Conservation (phyloP, 2,329 filamentous ascomycete genomes). For the Colletotrichum tropicale region DNA sequence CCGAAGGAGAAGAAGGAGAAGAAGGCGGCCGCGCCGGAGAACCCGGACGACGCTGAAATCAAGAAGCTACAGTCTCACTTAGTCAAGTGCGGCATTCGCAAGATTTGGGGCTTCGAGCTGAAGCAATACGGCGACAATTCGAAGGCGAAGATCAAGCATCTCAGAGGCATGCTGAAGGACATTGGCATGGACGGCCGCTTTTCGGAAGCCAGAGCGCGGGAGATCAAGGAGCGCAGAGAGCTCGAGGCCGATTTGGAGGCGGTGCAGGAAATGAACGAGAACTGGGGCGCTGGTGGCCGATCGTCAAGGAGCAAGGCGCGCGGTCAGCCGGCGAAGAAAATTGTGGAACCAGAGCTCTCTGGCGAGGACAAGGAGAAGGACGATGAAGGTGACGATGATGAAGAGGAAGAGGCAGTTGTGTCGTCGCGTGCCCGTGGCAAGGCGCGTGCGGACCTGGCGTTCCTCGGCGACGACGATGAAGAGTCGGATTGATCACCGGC, state of each 20-base stretch:
- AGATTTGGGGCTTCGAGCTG: conserved; percentile 88
- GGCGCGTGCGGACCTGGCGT: conserved; percentile 61
- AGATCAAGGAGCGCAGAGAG: conserved; percentile 88
- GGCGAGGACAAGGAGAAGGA: conserved; percentile 29
- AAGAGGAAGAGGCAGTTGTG: conserved; percentile 36
- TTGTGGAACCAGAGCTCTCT: conserved; percentile 32
- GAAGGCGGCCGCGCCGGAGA: conserved; percentile 52
- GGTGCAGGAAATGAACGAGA: conserved; percentile 79
- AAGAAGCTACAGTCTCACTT: conserved; percentile 89
- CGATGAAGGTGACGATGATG: conserved; percentile 29
- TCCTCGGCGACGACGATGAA: conserved; percentile 71
- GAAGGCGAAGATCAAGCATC: conserved; percentile 81
- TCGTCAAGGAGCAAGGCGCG: conserved; percentile 39
- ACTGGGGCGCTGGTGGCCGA: conserved; percentile 69
- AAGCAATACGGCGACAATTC: conserved; percentile 73
- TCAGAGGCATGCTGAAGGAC: conserved; percentile 79
- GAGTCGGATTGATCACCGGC: conserved; percentile 55
- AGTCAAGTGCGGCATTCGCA: conserved; percentile 88
- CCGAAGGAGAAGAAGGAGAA: conserved; percentile 11
- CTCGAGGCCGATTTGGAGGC: conserved; percentile 83
- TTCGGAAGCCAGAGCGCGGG: conserved; percentile 80
- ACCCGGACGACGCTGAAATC: conserved; percentile 79
- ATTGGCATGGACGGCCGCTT: conserved; percentile 89
- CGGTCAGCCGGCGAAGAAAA: conserved; percentile 31
- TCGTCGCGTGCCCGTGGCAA: conserved; percentile 50